Conservation (phyloP, 2,329 filamentous ascomycete genomes). For the Alternaria sp. region DNA sequence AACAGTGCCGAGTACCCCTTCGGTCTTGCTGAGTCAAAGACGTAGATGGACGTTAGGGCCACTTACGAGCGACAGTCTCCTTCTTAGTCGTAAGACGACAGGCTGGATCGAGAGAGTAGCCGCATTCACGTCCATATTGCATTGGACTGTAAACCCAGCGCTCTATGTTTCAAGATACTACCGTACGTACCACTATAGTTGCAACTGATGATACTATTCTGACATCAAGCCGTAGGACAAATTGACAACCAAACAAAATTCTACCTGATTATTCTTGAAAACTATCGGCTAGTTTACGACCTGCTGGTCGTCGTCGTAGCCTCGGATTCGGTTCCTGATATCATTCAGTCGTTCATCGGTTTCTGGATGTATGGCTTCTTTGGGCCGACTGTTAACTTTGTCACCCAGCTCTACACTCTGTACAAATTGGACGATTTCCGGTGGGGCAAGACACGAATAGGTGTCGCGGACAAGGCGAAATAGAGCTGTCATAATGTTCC, state of each 20-base stretch:
- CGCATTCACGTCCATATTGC: constrained; percentile 4
- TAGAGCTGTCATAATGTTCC: background rate
- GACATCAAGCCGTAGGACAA: background rate
- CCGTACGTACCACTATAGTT: constrained; percentile 2
- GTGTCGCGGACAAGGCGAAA: background rate
- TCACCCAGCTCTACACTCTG: constrained; percentile 10
- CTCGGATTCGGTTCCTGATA: background rate
- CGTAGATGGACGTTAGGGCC: constrained; percentile 16
- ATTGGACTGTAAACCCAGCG: constrained; percentile 7
- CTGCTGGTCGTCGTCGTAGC: background rate
- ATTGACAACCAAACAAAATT: background rate
- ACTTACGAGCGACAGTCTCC: constrained; percentile 10
- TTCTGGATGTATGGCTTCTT: background rate
- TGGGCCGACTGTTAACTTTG: background rate
- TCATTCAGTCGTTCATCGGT: constrained; percentile 1
- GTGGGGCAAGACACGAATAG: constrained; percentile 14
- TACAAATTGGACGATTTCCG: constrained; percentile 13
- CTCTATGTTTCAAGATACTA: constrained; percentile 5
- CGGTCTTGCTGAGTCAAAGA: constrained; percentile 13
- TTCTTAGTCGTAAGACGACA: constrained; percentile 7
- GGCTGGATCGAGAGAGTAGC: constrained; percentile 11
- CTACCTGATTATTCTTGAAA: background rate
- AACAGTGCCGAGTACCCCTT: background rate
- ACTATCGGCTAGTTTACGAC: constrained; percentile 7
- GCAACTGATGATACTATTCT: background rate